Evolutionary conservation across 257 asterid genomes (phyloP).

Genomic region (Solanum rostratum): DNA sequence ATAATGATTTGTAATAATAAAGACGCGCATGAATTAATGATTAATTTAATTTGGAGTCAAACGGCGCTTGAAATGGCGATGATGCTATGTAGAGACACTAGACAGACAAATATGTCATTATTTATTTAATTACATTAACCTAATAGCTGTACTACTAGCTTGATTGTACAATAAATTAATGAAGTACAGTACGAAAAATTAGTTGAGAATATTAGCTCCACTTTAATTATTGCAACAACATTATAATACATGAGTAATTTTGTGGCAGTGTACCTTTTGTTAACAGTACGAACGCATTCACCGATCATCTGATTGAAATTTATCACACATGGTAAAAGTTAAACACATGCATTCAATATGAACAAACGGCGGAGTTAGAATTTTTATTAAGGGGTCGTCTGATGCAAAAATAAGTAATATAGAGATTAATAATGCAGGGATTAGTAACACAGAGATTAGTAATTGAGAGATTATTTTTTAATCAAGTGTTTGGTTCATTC

Average conservation of each 20-base stretch:
- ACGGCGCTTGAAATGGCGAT: neutral
- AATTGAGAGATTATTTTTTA: no score
- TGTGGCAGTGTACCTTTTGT: neutral
- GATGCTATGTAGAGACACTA: neutral
- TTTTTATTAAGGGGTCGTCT: no score
- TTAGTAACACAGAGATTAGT: no score
- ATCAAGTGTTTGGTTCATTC: no score
- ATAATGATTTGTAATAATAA: neutral
- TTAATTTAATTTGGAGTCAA: neutral
- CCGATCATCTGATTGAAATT: neutral
- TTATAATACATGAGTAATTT: neutral
- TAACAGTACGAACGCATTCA: neutral
- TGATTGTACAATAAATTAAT: neutral
- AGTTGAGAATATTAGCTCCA: neutral
- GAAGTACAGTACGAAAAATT: neutral
- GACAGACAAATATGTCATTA: neutral
- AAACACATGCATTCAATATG: neutral
- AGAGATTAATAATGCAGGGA: no score
- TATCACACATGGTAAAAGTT: neutral
- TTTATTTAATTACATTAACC: neutral
- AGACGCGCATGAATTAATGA: neutral
- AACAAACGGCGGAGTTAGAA: no score
- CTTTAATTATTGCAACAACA: neutral
- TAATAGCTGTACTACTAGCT: neutral
- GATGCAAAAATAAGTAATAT: no score